Evolutionary conservation across 495 filamentous ascomycete genomes (phyloP), one percentile per base, ranked within the genome.

Genomic region (Penicillium longicatenatum): DNA sequence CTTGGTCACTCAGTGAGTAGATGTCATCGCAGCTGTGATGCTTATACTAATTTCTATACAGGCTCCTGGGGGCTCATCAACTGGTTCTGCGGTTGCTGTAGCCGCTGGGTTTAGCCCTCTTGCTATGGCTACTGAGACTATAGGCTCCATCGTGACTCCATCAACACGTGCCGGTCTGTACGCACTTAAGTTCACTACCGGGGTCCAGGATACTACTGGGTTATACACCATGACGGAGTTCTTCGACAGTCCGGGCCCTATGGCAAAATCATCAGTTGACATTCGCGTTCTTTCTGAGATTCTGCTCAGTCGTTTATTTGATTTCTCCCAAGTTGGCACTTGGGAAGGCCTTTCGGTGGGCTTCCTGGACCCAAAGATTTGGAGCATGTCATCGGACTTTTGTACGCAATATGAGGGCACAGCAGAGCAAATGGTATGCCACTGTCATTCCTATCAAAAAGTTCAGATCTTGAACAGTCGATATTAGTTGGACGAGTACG

Each of bases 61-160:
- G 66, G 62, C 62, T 35, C 74, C 77, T 10, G 69, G 70, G n/a
- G 79, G 76, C 6, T 79, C 78, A 22, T 80, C 77, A 4, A 69
- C 77, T 9, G 79, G 77, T 19, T 78, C 73, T 50, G 79, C 71
- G 3, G 74, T 79, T 6, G 71, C 62, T 12, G 66, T 72, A 19
- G 70, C 75, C 1, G 72, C 76, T 17, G 77, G 76, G 7, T 76
- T 75, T 48, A 61, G 66, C 12, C 67, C 75, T 3, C 58, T 78
- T 44, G 50, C 74, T 3, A 50, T 81, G 4, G 78, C 76, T 0
- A 74, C 76, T 11, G 79, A 82, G 37, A 76, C 77, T 1, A 59
- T 66, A 43, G 75, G 77, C 1, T 80, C 76, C 9, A 70, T 79
- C 19, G 50, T 77, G 20, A 56, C 53, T 14, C 74, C 78, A 1